Conservation (phyloP, 2,329 filamentous ascomycete species). For the Metarhizium robertsii region DNA sequence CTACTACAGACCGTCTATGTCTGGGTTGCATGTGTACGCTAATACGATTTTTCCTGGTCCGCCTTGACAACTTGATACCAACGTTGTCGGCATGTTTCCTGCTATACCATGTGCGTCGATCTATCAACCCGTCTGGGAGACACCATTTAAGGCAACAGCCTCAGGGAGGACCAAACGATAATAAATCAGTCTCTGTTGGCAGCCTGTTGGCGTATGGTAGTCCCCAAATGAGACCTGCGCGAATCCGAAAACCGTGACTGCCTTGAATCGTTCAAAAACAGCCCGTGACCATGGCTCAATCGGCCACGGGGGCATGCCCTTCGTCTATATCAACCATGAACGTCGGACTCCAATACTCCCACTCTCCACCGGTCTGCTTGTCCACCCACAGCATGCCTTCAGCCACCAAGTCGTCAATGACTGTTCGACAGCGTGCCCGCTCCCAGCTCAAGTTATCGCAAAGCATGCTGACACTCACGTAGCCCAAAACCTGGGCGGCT, state of each 20-base stretch:
- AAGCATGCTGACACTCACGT: slow-evolving; percentile 83
- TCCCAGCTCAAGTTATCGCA: slow-evolving; percentile 83
- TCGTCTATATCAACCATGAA: slow-evolving; percentile 48
- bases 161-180: no score
- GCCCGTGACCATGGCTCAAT: background rate
- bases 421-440: slow-evolving; percentile 72
- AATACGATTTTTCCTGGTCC: no score
- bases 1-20: slow-evolving; percentile 6
- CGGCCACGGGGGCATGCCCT: background rate
- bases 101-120: no score
- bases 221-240: no score
- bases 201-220: no score
- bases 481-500: slow-evolving; percentile 81
- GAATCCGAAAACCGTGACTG: background rate
- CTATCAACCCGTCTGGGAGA: no score
- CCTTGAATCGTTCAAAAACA: background rate
- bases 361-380: slow-evolving; percentile 64
- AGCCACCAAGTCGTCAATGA: slow-evolving; percentile 79
- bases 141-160: no score
- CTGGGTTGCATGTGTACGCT: background rate
- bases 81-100: no score
- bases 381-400: slow-evolving; percentile 95
- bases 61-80: no score
- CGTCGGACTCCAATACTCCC: slow-evolving; percentile 86
- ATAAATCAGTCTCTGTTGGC: no score